Base-by-base conservation (phyloP, 1,139 yeast species). In the Torulaspora globosa region DNA sequence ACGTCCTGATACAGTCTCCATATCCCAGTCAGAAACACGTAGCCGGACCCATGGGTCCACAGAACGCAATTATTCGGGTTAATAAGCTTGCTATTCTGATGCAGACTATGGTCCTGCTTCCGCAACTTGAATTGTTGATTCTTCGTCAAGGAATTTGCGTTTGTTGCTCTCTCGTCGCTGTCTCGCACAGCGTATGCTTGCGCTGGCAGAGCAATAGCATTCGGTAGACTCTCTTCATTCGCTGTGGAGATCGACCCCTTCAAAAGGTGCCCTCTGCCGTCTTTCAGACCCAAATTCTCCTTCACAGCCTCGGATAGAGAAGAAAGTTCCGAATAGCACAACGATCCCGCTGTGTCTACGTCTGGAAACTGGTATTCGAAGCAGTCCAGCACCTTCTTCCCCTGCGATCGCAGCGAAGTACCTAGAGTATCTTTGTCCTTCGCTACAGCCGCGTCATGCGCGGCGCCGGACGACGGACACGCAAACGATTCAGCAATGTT, bases 31-130 rank as follows among this genome's bases (percentile, higher is more conserved):
- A 89, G 73, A 63, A 88, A 96, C 8, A 89, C 96, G 63, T 81
- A 84, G 0, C 97, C 96, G 0, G 94, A 82, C 57, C 77, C 79
- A 62, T 84, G 82, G 64, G 87, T 96, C 97, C 97, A 89, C 51
- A 88, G 81, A 48, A 90, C 76, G 79, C 88, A 79, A 54, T 79
- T 77, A 48, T 65, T 57, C 10, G 59, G 60, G 39, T 62, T 62
- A 41, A 63, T 58, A 24, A 58, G 49, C 29, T 50, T 52, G 28
- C 46, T 45, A 14, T 51, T 46, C 24, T 49, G 46, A 18, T 52
- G 51, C 34, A 50, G 42, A 34, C 51, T 51, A 41, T 59, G 55
- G 42, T 56, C 57, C 36, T 58, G 38, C 46, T 60, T 62, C 19
- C 54, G 55, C 44, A 60, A 41, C 40, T 59, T 58, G 50, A 59